Evolutionary conservation across 2,329 filamentous ascomycete species (phyloP), one percentile per base, ranked within the genome.

Genomic region (Alternaria gaisen): DNA sequence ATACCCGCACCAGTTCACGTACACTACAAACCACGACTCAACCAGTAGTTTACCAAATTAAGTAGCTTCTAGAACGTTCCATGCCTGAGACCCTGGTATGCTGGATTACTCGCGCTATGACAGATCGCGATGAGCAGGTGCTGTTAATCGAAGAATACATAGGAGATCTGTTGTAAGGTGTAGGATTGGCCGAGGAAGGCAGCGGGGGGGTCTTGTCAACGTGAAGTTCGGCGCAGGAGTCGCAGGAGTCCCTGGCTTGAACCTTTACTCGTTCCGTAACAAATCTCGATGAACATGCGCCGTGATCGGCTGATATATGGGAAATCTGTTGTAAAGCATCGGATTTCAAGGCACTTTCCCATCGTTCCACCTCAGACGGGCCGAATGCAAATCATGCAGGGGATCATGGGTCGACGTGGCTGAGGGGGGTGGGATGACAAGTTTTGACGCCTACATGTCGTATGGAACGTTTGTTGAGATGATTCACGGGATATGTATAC

Each of bases 331-430:
- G 46, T 36, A 11, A 36, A 50, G 46, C 20, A 50, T 50, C 30
- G 46, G 32, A 50, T 36, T 60, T 60, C 18, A 16, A 20, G 18
- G 28, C 18, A 60, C 28, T 57, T 57, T 57, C 53, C 58, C 58
- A 60, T 60, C 58, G 51, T 51, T 53, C 53, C 53, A 60, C 58
- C 58, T 47, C 40, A n/a, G 26, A 36, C 20, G 46, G 46, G 46
- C 46, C 46, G 46, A 50, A n/a, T 50, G 46, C 8, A 36, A 36
- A 50, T 36, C 46, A 50, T 26, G 32, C 46, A 16, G 46, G 46
- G 9, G 20, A 34, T 50, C 30, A 38, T 50, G 46, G 32, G 46
- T 24, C 20, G 9, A 50, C 46, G 46, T 50, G 46, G 46, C 30
- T 8, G 20, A 11, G 46, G 28, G 8, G 5, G 46, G 14, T 16